Percentiles rank a stretch among this genome's conserved stretches.
These are phyloP conservation scores for Verticillium isaacii DNA, from an alignment of 2,329 filamentous ascomycete genomes.

Conservation along the genomic window DNA sequence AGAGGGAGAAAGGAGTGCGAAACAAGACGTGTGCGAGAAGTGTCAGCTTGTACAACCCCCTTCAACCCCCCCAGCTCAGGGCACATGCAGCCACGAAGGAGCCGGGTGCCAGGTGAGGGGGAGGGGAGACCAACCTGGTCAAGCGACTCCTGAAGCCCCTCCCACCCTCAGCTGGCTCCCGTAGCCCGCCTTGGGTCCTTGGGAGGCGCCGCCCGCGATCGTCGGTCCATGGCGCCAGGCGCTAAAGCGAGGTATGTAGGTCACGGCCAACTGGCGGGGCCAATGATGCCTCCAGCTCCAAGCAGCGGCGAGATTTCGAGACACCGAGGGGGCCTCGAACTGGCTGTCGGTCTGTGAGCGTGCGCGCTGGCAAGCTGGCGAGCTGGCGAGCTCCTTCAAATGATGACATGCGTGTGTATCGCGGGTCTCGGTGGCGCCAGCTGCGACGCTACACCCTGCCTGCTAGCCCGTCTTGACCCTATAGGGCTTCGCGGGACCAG, in stretches of 20 bases:
- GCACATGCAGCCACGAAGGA: background rate
- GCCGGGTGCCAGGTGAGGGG: background rate
- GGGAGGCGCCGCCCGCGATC: background rate
- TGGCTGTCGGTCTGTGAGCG: no score
- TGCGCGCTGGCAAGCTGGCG: background rate
- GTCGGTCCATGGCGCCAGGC: background rate
- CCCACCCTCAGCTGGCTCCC: background rate
- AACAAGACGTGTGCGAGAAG: background rate
- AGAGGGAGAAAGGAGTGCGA: background rate
- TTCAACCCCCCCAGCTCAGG: background rate
- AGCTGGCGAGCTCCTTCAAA: slow-evolving; percentile 2
- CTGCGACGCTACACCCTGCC: background rate
- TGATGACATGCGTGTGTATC: background rate
- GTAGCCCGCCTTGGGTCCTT: background rate
- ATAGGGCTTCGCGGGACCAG: slow-evolving; percentile 1
- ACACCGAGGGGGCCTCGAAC: background rate
- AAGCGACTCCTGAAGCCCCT: background rate
- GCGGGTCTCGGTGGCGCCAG: background rate
- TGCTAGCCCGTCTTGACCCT: background rate
- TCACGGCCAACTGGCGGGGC: no score
- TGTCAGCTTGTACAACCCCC: background rate
- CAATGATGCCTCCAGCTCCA: background rate
- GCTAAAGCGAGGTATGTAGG: background rate
- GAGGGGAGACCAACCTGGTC: background rate
- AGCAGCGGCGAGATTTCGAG: background rate